Evolutionary conservation across 345 rosid species (phyloP), one percentile per base, ranked within the genome.

Genomic region (Citrus maxima): DNA sequence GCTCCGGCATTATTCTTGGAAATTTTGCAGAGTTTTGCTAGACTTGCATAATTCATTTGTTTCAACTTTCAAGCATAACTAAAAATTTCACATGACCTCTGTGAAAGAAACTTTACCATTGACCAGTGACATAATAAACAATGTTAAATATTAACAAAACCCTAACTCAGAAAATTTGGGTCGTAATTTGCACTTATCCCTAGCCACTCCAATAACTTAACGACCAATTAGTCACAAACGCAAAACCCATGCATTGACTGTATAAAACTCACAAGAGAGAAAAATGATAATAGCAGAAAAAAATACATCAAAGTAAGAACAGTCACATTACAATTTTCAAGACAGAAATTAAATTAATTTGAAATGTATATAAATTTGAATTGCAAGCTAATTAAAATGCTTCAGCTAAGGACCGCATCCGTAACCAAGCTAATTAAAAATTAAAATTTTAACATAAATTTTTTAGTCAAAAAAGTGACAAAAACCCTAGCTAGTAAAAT

Each of bases 401-500:
- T 28, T 35, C 21, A 19, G 6, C 34, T 5, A 58, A 59, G 30
- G 12, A 72, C 51, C 5, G 24, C 30, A 55, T 13, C 34, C 30
- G 16, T 61, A 8, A 38, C 37, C 28, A 63, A 0, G 51, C 16
- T 46, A 13, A 46, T 46, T 18, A 28, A 16, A 22, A 40, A 19
- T 10, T 10, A 32, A 75, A 21, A 32, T 30, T 46, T 24, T 38
- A 40, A 49, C 21, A 22, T 14, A 24, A 37, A 59, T 14, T 22
- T 32, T 46, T 13, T 46, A 24, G 22, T 2, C 2, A 18, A 24
- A 13, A 34, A 24, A 9, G 8, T 32, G 51, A 34, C 70, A 16
- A 54, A 67, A 77, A 77, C 72, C 79, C 79, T 77, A 77, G 38
- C 70, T 42, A 65, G 21, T 34, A 16, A 35, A 16, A 35, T 54